phyloP scores from a whole-genome alignment of 192 early-diverging fungal species.

The Paraglomus brasilianum region DNA sequence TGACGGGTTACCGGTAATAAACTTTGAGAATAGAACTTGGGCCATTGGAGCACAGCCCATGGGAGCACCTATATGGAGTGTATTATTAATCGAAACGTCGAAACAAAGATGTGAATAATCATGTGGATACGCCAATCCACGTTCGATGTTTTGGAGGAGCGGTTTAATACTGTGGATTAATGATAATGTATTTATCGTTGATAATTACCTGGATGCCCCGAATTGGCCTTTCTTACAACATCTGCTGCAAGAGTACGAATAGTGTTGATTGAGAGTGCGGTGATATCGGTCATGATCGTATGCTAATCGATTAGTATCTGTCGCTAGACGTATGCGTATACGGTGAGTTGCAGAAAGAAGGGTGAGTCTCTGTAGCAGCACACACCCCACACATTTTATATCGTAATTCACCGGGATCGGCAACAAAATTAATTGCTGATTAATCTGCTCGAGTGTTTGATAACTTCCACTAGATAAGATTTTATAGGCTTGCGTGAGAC shows the following conservation, averaged over 20 bases:
- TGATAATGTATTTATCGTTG: neutral
- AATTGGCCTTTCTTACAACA: slow-evolving; percentile 83
- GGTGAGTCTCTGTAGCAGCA: no score
- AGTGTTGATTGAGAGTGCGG: slow-evolving; percentile 75
- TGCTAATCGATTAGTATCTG: neutral
- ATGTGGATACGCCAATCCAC: slow-evolving; percentile 3
- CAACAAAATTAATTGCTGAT: no score
- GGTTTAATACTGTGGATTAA: neutral
- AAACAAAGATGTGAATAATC: neutral
- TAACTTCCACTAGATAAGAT: no score
- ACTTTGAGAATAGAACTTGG: slow-evolving; percentile 82
- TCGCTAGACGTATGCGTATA: no score
- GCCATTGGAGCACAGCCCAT: slow-evolving; percentile 98
- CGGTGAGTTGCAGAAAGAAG: no score
- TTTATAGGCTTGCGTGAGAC: no score
- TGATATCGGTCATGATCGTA: slow-evolving; percentile 43
- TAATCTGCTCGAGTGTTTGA: no score
- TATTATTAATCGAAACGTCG: neutral
- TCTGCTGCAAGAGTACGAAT: slow-evolving; percentile 88
- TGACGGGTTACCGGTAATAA: slow-evolving; percentile 81
- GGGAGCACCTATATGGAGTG: slow-evolving; percentile 68
- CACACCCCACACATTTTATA: no score
- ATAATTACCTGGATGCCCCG: slow-evolving; percentile 83
- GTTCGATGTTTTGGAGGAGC: neutral
- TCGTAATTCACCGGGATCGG: no score